These are phyloP conservation scores for Malus domestica DNA, from an alignment of 306 rosid genomes.

Conservation along the genomic window DNA sequence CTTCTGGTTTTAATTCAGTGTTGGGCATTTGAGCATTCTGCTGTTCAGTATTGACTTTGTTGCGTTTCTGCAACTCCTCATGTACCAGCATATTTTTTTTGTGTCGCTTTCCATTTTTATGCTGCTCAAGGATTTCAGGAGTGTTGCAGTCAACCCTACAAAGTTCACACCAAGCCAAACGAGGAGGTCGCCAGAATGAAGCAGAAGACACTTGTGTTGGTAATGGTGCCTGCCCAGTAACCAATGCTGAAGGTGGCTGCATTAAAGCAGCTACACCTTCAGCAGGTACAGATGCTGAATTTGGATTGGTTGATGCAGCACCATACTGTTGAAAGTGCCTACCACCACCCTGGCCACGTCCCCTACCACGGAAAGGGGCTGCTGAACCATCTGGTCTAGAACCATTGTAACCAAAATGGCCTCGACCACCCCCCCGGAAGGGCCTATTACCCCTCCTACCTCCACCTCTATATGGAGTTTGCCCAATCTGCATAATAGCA, in stretches of 20 bases:
- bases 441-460: constrained; percentile 68
- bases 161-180: constrained; percentile 62
- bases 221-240: constrained; percentile 25
- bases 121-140: constrained; percentile 69
- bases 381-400: constrained; percentile 28
- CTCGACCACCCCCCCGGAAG: constrained; percentile 62
- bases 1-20: constrained; percentile 39
- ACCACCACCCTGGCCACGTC: constrained; percentile 56
- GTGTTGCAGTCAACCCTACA: constrained; percentile 84
- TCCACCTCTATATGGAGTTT: constrained; percentile 60
- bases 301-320: constrained; percentile 35
- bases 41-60: constrained; percentile 42
- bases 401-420: constrained; percentile 24
- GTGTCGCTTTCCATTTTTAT: constrained; percentile 74
- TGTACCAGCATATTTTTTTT: constrained; percentile 51
- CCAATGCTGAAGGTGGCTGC: constrained; percentile 39
- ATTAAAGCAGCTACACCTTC: constrained; percentile 30
- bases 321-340: constrained; percentile 46
- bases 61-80: constrained; percentile 58
- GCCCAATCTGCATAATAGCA: constrained; percentile 54
- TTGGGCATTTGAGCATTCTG: constrained; percentile 40
- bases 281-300: constrained; percentile 28
- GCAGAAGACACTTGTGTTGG: constrained; percentile 42
- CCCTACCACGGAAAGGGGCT: constrained; percentile 33
- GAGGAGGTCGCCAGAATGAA: constrained; percentile 36